Evolutionary conservation across 345 rosid species (phyloP).

Genomic region (Eucalyptus cladocalyx): DNA sequence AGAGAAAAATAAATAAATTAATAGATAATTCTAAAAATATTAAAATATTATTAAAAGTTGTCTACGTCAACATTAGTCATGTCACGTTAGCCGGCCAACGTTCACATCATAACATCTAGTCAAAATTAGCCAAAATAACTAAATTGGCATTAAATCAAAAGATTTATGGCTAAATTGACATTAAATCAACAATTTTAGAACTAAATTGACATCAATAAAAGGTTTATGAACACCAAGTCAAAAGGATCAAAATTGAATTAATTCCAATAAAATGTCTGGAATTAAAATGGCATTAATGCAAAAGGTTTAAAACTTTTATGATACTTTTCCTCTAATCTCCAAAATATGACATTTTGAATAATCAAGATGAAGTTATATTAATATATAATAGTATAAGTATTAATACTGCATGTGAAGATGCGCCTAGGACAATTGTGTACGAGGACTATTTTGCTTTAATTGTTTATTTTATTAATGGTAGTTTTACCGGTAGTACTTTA

Average conservation of each 20-base stretch:
- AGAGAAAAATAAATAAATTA: too few relatives aligned
- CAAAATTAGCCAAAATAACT: background rate
- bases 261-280: too few relatives aligned
- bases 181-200: too few relatives aligned
- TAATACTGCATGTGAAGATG: background rate
- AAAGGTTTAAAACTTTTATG: too few relatives aligned
- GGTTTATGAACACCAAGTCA: too few relatives aligned
- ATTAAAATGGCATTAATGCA: background rate
- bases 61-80: rapidly evolving
- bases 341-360: background rate
- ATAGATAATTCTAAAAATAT: too few relatives aligned
- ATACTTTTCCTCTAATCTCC: background rate
- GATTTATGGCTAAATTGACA: too few relatives aligned
- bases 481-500: background rate
- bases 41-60: too few relatives aligned
- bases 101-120: background rate
- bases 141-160: too few relatives aligned
- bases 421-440: background rate
- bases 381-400: background rate
- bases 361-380: background rate
- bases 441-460: background rate
- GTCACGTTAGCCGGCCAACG: rapidly evolving
- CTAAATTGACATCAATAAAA: too few relatives aligned
- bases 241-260: background rate
- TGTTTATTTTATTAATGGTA: background rate